phyloP scores from a whole-genome alignment of 1,139 yeast genomes.

The Blastobotrys illinoisensis region DNA sequence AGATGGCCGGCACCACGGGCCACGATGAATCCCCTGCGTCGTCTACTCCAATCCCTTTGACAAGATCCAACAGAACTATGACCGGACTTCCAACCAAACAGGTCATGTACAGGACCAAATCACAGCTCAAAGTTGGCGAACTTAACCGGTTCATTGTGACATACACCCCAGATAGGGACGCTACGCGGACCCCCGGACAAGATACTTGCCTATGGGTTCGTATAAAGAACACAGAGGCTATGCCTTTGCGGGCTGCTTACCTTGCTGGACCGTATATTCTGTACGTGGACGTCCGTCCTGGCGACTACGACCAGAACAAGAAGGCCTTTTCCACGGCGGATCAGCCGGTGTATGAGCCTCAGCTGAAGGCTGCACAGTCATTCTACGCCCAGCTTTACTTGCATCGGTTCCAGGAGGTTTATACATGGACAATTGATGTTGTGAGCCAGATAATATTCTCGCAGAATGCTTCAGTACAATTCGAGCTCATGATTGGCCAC shows the following conservation, averaged over 20 bases:
- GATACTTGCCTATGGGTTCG: slow-evolving; percentile 47
- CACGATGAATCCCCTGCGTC: background rate
- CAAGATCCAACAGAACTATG: background rate
- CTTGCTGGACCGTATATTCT: slow-evolving; percentile 86
- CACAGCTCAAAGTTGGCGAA: slow-evolving; percentile 52
- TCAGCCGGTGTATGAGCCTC: slow-evolving; percentile 71
- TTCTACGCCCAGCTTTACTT: slow-evolving; percentile 46
- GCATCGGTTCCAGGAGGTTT: slow-evolving; percentile 42
- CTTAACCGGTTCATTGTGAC: slow-evolving; percentile 45
- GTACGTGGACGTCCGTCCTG: slow-evolving; percentile 73
- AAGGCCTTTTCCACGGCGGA: slow-evolving; percentile 62
- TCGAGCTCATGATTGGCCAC: slow-evolving; percentile 60
- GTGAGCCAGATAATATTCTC: slow-evolving; percentile 79
- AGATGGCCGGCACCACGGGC: background rate
- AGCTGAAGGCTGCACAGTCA: slow-evolving; percentile 65
- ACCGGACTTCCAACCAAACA: background rate
- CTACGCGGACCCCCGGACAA: slow-evolving; percentile 4
- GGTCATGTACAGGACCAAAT: slow-evolving; percentile 37
- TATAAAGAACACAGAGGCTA: slow-evolving; percentile 65
- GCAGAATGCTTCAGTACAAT: slow-evolving; percentile 59
- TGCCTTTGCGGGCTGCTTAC: slow-evolving; percentile 81
- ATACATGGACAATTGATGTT: slow-evolving; percentile 82
- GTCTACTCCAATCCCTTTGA: background rate
- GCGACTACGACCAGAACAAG: slow-evolving; percentile 53
- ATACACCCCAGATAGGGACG: slow-evolving; percentile 35